phyloP scores from a whole-genome alignment of 208 protist genomes.

The Trypanosoma scelopori region DNA sequence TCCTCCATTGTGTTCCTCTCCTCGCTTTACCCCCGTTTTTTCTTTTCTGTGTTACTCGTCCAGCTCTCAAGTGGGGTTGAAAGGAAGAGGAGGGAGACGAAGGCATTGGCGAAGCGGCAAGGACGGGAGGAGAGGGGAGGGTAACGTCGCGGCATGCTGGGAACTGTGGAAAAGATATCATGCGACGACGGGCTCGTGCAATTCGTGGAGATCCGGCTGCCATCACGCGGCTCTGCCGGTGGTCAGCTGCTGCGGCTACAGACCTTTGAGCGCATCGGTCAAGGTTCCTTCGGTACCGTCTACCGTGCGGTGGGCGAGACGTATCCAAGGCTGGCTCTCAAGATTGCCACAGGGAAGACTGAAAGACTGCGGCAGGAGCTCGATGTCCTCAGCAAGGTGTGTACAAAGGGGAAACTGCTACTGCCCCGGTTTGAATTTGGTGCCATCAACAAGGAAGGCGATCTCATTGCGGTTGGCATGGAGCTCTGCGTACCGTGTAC shows the following conservation, averaged over 20 bases:
- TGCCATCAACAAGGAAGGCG: conserved; percentile 72
- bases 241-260: conserved; percentile 48
- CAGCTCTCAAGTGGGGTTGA: background rate
- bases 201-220: conserved; percentile 70
- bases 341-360: conserved; percentile 82
- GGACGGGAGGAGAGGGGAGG: background rate
- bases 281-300: conserved; percentile 88
- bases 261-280: conserved; percentile 79
- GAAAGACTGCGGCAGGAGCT: conserved; percentile 79
- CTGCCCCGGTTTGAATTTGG: conserved; percentile 90
- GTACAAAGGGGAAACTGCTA: conserved; percentile 79
- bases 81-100: background rate
- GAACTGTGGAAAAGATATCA: conserved; percentile 73
- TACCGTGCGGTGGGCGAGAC: conserved; percentile 72
- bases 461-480: conserved; percentile 87
- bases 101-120: background rate
- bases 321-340: conserved; percentile 77
- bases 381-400: conserved; percentile 77
- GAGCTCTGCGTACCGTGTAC: conserved; percentile 87
- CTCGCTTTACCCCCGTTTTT: background rate
- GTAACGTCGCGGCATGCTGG: conserved; percentile 49
- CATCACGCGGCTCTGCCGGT: conserved; percentile 32
- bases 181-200: conserved; percentile 73
- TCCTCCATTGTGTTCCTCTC: background rate
- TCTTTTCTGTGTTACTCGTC: background rate